phyloP scores from a whole-genome alignment of 78 protist species.

The Corallochytrium limacisporum region DNA sequence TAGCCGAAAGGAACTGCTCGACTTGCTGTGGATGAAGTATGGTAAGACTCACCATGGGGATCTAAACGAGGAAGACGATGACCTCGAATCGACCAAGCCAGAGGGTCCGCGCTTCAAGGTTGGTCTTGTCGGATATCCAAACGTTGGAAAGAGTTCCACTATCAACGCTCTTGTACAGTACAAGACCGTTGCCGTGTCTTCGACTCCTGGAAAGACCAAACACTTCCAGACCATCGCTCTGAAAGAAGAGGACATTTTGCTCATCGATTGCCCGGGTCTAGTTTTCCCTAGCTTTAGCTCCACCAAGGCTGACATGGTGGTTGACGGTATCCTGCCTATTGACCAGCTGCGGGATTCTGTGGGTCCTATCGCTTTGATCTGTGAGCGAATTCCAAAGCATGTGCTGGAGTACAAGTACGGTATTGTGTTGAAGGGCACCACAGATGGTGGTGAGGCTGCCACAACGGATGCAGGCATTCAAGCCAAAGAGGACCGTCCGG shows the following conservation, averaged over 20 bases:
- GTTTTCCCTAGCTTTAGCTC: slow-evolving; percentile 82
- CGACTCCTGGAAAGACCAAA: slow-evolving; percentile 97
- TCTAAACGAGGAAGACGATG: too few relatives aligned
- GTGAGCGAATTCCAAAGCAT: slow-evolving; percentile 27
- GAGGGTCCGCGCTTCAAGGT: too few relatives aligned
- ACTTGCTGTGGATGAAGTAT: too few relatives aligned
- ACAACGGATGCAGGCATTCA: neutral
- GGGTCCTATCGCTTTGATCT: slow-evolving; percentile 20
- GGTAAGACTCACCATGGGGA: too few relatives aligned
- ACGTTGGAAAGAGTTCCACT: slow-evolving; percentile 91
- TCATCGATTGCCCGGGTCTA: slow-evolving; percentile 96
- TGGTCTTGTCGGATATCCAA: slow-evolving; percentile 97
- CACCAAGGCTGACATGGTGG: slow-evolving; percentile 68
- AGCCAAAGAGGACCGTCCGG: neutral
- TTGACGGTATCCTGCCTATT: slow-evolving; percentile 82
- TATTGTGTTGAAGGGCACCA: neutral
- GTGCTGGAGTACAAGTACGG: slow-evolving; percentile 40
- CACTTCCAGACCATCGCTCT: slow-evolving; percentile 89
- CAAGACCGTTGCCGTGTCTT: slow-evolving; percentile 76
- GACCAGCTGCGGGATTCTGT: slow-evolving; percentile 70
- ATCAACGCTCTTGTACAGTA: slow-evolving; percentile 76
- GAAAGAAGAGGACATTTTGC: slow-evolving; percentile 22
- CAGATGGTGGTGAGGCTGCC: slow-evolving; percentile 1
- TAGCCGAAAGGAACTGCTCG: too few relatives aligned
- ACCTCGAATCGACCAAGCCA: too few relatives aligned